Conservation (phyloP, 352 stramenopile genomes). For the Phytophthora tentaculata region DNA sequence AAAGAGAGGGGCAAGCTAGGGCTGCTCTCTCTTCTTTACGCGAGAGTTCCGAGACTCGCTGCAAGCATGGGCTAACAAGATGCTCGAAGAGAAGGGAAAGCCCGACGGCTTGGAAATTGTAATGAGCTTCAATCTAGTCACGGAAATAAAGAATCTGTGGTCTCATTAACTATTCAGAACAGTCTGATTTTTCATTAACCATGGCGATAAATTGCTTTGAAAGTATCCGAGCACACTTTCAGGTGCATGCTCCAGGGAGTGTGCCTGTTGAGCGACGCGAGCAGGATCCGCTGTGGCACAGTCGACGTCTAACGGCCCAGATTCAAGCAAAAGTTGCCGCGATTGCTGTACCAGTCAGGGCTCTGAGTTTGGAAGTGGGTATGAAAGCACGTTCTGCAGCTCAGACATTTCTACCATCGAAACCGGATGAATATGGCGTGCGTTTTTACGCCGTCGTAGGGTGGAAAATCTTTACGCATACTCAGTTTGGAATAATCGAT, state of each 20-base stretch:
- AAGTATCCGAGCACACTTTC: slow-evolving; percentile 1
- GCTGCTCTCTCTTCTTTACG: slow-evolving; percentile 10
- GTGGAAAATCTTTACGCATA: too few species aligned
- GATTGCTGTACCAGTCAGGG: too few species aligned
- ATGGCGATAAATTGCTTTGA: slow-evolving; percentile 13
- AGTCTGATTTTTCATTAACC: background rate
- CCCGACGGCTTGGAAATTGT: slow-evolving; percentile 11
- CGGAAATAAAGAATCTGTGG: slow-evolving; percentile 21
- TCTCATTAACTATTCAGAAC: slow-evolving; percentile 12
- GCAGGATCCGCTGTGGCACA: background rate
- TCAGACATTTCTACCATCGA: too few species aligned
- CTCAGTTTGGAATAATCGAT: too few species aligned
- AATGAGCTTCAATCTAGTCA: slow-evolving; percentile 8
- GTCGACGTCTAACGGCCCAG: background rate
- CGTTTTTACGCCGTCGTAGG: too few species aligned
- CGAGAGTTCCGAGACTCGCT: background rate
- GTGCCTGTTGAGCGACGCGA: too few species aligned
- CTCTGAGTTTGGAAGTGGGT: too few species aligned
- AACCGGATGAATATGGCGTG: too few species aligned
- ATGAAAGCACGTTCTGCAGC: too few species aligned
- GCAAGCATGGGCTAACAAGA: slow-evolving; percentile 6
- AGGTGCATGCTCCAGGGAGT: slow-evolving; percentile 4
- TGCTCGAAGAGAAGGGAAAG: slow-evolving; percentile 2
- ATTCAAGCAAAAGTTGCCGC: background rate
- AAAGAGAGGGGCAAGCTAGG: slow-evolving; percentile 10